phyloP scores from a whole-genome alignment of 768 basidiomycete genomes.

The Termitomyces sp. region DNA sequence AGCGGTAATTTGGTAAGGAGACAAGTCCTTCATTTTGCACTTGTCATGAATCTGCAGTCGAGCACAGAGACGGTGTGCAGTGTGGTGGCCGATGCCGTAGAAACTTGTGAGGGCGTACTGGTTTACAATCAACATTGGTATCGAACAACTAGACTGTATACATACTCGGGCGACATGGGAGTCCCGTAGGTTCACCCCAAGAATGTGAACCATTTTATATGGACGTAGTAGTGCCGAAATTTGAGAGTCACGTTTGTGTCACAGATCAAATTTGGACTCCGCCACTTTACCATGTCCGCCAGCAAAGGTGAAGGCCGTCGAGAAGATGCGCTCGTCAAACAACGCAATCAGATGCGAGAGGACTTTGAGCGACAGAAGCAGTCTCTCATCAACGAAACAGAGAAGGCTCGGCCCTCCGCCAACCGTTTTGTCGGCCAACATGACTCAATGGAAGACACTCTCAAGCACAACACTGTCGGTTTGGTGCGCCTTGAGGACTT shows the following conservation, averaged over 20 bases:
- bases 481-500: slow-evolving; percentile 91
- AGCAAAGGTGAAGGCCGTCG: slow-evolving; percentile 82
- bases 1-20: slow-evolving; percentile 82
- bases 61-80: slow-evolving; percentile 79
- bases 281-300: slow-evolving; percentile 52
- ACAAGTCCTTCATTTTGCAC: slow-evolving; percentile 75
- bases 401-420: slow-evolving; percentile 83
- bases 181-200: slow-evolving; percentile 81
- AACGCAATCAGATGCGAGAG: slow-evolving; percentile 73
- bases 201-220: slow-evolving; percentile 71
- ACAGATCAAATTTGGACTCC: slow-evolving; percentile 22
- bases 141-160: slow-evolving; percentile 29
- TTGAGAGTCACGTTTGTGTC: slow-evolving; percentile 12
- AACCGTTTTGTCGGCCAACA: slow-evolving; percentile 92
- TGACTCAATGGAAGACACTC: slow-evolving; percentile 89
- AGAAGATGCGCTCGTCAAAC: slow-evolving; percentile 80
- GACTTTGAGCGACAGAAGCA: slow-evolving; percentile 81
- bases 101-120: slow-evolving; percentile 90
- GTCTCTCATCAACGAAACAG: slow-evolving; percentile 80
- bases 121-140: background rate
- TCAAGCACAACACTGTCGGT: slow-evolving; percentile 90
- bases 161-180: slow-evolving; percentile 70
- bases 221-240: background rate
- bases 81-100: slow-evolving; percentile 80
- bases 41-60: slow-evolving; percentile 89